A percentile compares a stretch with the other conserved stretches of the same genome.
phyloP scores from a whole-genome alignment of 2,329 filamentous ascomycete species.

The Sarocladium strictum region DNA sequence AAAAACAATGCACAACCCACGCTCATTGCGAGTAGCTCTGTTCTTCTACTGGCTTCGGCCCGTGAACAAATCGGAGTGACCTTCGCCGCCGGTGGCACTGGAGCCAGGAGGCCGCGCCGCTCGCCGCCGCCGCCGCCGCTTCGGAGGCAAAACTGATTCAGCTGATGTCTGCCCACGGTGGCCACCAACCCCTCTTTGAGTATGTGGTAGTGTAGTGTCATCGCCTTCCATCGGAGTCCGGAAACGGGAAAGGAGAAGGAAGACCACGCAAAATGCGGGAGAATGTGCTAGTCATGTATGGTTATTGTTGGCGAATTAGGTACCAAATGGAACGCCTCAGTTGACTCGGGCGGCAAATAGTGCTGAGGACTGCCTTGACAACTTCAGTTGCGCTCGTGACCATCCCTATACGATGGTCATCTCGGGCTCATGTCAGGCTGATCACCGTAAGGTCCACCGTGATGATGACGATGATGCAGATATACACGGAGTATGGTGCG shows the following conservation, averaged over 20 bases:
- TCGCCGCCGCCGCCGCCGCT: slow-evolving; percentile 1
- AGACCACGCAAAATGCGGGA: neutral
- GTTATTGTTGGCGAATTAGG: neutral
- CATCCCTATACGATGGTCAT: neutral
- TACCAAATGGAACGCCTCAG: neutral
- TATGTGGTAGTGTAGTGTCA: neutral
- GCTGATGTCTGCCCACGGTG: neutral
- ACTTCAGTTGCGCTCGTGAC: neutral
- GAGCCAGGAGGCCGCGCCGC: neutral
- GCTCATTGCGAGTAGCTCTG: neutral
- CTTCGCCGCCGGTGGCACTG: neutral
- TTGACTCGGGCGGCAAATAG: too few species aligned
- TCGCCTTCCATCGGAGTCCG: neutral
- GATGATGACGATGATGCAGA: neutral
- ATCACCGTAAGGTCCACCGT: neutral
- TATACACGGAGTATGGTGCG: too few species aligned
- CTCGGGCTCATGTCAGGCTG: neutral
- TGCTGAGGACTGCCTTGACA: neutral
- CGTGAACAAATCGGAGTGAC: neutral
- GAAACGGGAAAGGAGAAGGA: neutral
- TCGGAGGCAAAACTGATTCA: slow-evolving; percentile 1
- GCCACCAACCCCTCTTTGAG: neutral
- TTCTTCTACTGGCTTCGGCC: neutral
- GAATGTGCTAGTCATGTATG: neutral
- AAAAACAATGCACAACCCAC: neutral